phyloP scores from a whole-genome alignment of 441 rosid genomes.

The Mallotus repandus region DNA sequence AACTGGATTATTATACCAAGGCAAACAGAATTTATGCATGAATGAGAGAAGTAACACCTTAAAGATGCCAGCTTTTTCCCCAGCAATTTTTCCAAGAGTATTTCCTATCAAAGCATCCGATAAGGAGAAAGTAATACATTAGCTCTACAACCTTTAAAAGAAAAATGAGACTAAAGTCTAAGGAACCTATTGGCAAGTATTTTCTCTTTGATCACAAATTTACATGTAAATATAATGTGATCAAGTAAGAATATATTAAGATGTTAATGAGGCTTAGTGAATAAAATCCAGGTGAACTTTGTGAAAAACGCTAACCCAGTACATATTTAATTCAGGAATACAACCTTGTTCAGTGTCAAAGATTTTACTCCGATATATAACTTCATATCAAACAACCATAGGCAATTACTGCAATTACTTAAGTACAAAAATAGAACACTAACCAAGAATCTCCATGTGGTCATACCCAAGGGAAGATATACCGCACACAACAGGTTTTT shows the following conservation, averaged over 20 bases:
- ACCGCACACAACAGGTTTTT: conserved; percentile 84
- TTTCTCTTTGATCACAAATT: conserved; percentile 5
- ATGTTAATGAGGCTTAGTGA: background rate
- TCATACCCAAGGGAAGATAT: conserved; percentile 93
- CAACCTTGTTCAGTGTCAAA: conserved; percentile 2
- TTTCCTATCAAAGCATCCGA: conserved; percentile 54
- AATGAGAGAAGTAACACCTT: conserved; percentile 56
- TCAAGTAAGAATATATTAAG: background rate
- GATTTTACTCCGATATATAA: background rate
- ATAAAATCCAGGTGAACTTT: background rate
- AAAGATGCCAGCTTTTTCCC: conserved; percentile 97
- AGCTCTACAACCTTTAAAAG: too few species aligned
- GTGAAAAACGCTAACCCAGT: background rate
- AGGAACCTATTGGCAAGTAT: background rate
- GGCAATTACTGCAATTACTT: conserved; percentile 12
- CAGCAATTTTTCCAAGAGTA: conserved; percentile 93
- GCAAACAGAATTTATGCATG: conserved; percentile 18
- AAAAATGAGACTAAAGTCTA: background rate
- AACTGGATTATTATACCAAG: conserved; percentile 3
- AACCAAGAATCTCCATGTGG: conserved; percentile 99
- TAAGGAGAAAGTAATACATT: conserved; percentile 17
- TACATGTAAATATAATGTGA: background rate
- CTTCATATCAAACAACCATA: conserved; percentile 11
- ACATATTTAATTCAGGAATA: background rate
- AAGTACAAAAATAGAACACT: conserved; percentile 38